Evolutionary conservation across 2,329 filamentous ascomycete species (phyloP).

Genomic region (Pseudocercospora fijiensis): DNA sequence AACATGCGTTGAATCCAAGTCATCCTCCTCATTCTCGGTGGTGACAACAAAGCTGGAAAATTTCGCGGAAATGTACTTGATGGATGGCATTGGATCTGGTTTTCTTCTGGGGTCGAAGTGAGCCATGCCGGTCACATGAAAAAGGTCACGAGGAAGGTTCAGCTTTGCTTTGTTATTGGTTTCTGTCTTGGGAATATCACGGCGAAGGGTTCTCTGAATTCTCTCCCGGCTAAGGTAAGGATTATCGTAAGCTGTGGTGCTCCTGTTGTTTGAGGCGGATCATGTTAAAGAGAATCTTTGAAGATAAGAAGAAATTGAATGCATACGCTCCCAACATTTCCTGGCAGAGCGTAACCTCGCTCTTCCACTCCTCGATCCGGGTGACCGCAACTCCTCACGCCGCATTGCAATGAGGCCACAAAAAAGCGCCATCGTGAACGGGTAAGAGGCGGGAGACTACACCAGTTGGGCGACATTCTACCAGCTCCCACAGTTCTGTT

Average conservation of each 20-base stretch:
- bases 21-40: slow-evolving; percentile 34
- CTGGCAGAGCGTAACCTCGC: no score
- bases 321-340: no score
- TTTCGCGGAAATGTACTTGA: slow-evolving; percentile 44
- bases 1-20: slow-evolving; percentile 34
- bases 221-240: slow-evolving; percentile 47
- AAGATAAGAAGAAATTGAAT: slow-evolving; percentile 31
- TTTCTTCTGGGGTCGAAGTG: slow-evolving; percentile 38
- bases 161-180: slow-evolving; percentile 52
- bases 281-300: slow-evolving; percentile 49
- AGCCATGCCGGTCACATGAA: slow-evolving; percentile 72
- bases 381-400: no score
- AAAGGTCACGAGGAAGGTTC: slow-evolving; percentile 55
- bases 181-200: slow-evolving; percentile 44
- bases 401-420: no score
- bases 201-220: slow-evolving; percentile 39
- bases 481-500: no score
- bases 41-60: slow-evolving; percentile 46
- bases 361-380: no score
- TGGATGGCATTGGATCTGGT: slow-evolving; percentile 42
- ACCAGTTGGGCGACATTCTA: no score
- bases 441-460: no score
- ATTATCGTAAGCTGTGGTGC: slow-evolving; percentile 41
- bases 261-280: slow-evolving; percentile 48
- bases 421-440: no score